These are phyloP conservation scores for Diaporthe vexans DNA, from an alignment of 2,329 filamentous ascomycete species.

Conservation along the genomic window DNA sequence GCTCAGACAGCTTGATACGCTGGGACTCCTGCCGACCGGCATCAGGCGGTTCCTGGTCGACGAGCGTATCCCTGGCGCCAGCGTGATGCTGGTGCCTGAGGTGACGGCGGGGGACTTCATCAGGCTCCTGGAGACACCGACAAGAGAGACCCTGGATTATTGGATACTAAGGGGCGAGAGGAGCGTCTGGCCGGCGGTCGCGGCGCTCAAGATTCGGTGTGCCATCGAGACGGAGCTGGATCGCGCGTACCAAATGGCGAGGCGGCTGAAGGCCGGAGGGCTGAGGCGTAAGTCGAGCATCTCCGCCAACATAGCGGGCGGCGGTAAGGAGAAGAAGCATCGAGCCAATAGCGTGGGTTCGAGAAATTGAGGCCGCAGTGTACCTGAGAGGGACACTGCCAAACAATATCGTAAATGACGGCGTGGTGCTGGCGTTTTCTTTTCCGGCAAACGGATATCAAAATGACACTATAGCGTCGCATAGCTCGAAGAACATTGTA, in stretches of 20 bases:
- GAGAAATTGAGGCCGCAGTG: constrained; percentile 13
- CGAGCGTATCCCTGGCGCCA: constrained; percentile 83
- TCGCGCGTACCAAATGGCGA: constrained; percentile 83
- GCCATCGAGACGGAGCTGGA: constrained; percentile 91
- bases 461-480: constrained; percentile 18
- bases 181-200: constrained; percentile 91
- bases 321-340: constrained; percentile 42
- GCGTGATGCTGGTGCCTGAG: constrained; percentile 86
- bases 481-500: background rate
- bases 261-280: constrained; percentile 70
- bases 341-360: constrained; percentile 44
- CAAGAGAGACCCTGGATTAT: constrained; percentile 79
- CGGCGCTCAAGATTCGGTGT: constrained; percentile 84
- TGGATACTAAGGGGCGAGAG: constrained; percentile 90
- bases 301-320: constrained; percentile 43
- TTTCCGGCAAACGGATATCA: background rate
- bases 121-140: constrained; percentile 86
- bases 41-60: constrained; percentile 85
- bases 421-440: background rate
- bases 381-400: background rate
- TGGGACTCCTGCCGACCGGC: constrained; percentile 78
- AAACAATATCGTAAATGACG: too few relatives aligned
- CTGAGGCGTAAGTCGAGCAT: constrained; percentile 61
- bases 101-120: constrained; percentile 80
- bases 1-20: constrained; percentile 82